Evolutionary conservation across 345 rosid genomes (phyloP).

Genomic region (Sonneratia caseolaris): DNA sequence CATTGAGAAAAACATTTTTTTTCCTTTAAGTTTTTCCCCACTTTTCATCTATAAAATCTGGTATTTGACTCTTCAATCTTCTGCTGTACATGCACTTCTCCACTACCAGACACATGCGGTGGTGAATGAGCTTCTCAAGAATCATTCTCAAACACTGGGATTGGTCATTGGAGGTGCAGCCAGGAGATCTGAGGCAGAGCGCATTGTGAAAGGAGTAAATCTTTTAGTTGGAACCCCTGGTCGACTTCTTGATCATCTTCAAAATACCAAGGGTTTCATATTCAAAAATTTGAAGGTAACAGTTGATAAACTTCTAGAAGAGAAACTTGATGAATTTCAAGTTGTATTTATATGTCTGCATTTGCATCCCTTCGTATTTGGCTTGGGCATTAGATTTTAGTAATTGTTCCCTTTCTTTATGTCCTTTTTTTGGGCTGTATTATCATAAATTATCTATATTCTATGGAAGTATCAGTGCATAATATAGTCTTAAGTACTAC

Average conservation of each 20-base stretch:
- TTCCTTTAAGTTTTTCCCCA: not conserved
- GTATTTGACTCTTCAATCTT: not conserved
- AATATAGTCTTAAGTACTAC: no score
- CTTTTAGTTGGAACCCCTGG: conserved; percentile 95
- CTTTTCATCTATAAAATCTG: not conserved
- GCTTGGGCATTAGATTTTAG: not conserved
- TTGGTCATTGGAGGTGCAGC: conserved; percentile 90
- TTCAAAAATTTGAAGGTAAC: conserved; percentile 79
- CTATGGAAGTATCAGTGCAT: no score
- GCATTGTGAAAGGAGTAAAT: conserved; percentile 71
- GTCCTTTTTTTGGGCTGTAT: no score
- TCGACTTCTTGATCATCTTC: conserved; percentile 95
- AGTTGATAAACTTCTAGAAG: not conserved
- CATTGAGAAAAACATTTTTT: not conserved
- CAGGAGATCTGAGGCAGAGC: conserved; percentile 78
- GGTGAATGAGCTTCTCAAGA: conserved; percentile 80
- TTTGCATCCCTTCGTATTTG: not conserved
- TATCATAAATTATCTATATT: no score
- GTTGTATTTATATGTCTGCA: not conserved
- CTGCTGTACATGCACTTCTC: not conserved
- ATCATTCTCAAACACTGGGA: conserved; percentile 76
- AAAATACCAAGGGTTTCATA: conserved; percentile 75
- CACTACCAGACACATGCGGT: conserved; percentile 69
- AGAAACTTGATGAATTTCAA: not conserved
- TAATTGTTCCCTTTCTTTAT: not conserved